phyloP scores from a whole-genome alignment of 129 eudicot genomes.

The Saposhnikovia divaricata region DNA sequence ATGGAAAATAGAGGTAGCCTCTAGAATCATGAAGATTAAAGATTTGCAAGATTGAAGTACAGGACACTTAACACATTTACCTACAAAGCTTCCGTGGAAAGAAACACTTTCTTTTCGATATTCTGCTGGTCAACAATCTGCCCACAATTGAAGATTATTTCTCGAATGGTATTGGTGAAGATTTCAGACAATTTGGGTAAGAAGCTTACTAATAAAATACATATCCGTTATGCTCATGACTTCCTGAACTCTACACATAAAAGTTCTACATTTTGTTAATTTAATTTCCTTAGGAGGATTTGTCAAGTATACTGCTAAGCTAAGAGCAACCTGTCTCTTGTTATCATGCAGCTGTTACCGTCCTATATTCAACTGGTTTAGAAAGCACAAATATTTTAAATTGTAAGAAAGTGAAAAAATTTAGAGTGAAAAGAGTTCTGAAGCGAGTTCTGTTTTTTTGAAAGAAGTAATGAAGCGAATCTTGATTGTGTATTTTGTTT shows the following conservation, averaged over 20 bases:
- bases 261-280: neutral
- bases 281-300: constrained; percentile 37
- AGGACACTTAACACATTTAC: no score
- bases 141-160: constrained; percentile 43
- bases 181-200: constrained; percentile 61
- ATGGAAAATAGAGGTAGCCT: no score
- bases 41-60: no score
- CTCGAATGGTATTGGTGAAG: constrained; percentile 50
- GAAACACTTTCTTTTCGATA: constrained; percentile 74
- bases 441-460: neutral
- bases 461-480: neutral
- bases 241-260: neutral
- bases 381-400: no score
- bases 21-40: no score
- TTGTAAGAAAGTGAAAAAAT: no score
- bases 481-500: neutral
- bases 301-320: constrained; percentile 64
- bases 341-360: constrained; percentile 51
- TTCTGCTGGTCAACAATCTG: constrained; percentile 25
- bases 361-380: no score
- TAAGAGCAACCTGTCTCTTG: constrained; percentile 57
- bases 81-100: constrained; percentile 72
- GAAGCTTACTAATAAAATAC: constrained; percentile 1
- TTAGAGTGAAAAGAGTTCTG: no score
- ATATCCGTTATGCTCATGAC: neutral